phyloP scores from a whole-genome alignment of 2,329 filamentous ascomycete species.

The Nakataea oryzae region DNA sequence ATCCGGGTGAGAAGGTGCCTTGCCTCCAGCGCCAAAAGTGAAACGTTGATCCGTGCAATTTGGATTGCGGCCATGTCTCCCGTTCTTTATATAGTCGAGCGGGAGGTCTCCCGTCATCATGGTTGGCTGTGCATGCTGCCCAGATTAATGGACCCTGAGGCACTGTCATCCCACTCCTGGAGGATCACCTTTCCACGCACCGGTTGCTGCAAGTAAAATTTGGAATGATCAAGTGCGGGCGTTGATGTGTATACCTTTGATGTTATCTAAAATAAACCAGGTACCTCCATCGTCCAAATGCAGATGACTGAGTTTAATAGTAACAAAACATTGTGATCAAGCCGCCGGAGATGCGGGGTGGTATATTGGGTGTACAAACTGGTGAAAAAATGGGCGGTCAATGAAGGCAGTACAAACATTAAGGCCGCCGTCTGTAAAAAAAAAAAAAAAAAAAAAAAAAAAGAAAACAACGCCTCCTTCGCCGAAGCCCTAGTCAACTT shows the following conservation, averaged over 20 bases:
- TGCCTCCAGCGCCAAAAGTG: neutral
- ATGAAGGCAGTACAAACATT: no score
- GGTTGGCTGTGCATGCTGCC: no score
- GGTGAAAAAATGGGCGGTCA: no score
- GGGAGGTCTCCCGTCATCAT: no score
- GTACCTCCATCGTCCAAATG: neutral
- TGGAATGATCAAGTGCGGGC: neutral
- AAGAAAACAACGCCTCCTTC: neutral
- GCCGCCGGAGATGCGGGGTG: neutral
- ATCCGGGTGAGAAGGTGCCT: neutral
- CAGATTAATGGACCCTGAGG: no score
- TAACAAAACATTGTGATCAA: neutral
- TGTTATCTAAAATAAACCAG: neutral
- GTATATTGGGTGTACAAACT: neutral
- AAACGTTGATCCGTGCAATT: neutral
- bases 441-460: neutral
- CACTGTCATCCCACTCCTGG: neutral
- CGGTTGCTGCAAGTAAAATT: no score
- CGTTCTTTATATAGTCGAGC: neutral
- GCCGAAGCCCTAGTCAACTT: neutral
- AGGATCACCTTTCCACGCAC: neutral
- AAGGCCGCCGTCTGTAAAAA: no score
- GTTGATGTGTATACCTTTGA: neutral
- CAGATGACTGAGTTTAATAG: neutral
- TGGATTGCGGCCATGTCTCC: neutral